A percentile compares a stretch with the other conserved stretches of the same genome.
Conservation (phyloP, 2,329 filamentous ascomycete species). For the Monosporascus sp. region DNA sequence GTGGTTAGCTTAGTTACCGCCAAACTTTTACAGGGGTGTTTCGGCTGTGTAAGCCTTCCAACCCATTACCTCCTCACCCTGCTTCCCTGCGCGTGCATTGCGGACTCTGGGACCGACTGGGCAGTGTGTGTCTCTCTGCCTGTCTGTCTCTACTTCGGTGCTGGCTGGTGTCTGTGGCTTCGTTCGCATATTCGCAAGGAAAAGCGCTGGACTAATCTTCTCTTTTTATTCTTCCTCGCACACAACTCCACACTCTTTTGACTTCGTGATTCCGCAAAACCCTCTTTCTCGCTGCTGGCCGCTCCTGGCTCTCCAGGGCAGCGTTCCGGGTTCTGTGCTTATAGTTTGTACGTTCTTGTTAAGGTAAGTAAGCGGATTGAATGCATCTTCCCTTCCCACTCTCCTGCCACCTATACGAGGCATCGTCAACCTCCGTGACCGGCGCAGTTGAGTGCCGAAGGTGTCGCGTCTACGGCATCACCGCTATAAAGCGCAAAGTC, state of each 20-base stretch:
- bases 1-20: not conserved
- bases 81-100: not conserved
- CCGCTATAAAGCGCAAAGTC: not conserved
- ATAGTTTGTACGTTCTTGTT: conserved; percentile 26
- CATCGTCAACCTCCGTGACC: not conserved
- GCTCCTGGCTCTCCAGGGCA: conserved; percentile 43
- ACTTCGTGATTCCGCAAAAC: conserved; percentile 26
- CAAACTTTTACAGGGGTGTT: not conserved
- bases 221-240: conserved; percentile 27
- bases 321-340: conserved; percentile 34
- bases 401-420: not conserved
- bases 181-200: not conserved
- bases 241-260: conserved; percentile 39
- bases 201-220: conserved; percentile 21
- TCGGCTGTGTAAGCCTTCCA: not conserved
- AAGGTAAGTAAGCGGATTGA: conserved; percentile 23
- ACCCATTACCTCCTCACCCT: not conserved
- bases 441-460: not conserved
- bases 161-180: not conserved
- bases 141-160: not conserved
- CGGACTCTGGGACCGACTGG: too few species aligned
- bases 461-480: not conserved
- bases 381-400: not conserved
- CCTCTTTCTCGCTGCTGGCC: conserved; percentile 30
- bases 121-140: too few species aligned